Conservation (phyloP, 116 monocot genomes). For the Iris pallida region DNA sequence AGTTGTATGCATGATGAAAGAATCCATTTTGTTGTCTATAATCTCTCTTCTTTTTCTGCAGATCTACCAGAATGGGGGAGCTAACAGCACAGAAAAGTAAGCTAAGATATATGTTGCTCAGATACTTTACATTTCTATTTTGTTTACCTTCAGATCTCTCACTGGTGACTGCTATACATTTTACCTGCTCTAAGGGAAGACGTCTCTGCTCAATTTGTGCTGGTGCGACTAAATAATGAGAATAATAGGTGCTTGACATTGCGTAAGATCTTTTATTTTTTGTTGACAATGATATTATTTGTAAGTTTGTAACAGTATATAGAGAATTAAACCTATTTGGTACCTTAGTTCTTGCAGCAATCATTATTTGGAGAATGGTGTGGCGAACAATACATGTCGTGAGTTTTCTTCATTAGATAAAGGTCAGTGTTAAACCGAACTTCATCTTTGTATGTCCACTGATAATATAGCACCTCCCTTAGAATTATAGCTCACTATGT, state of each 20-base stretch:
- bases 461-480: constrained; percentile 6
- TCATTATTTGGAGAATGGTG: constrained; percentile 8
- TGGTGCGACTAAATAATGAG: constrained; percentile 31
- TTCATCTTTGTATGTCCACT: constrained; percentile 1
- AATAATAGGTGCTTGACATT: constrained; percentile 26
- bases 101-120: not conserved
- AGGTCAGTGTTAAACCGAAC: constrained; percentile 10
- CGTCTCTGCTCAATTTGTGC: constrained; percentile 41
- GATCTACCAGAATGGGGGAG: constrained; percentile 14
- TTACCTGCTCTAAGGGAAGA: constrained; percentile 40
- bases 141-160: not conserved
- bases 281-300: constrained; percentile 1
- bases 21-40: not conserved
- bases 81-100: constrained; percentile 19
- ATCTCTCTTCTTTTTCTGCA: constrained; percentile 6
- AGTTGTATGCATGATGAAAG: not conserved
- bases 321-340: not conserved
- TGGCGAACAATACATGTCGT: constrained; percentile 1
- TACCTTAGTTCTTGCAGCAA: constrained; percentile 15
- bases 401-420: constrained; percentile 11
- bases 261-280: constrained; percentile 19
- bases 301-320: not conserved
- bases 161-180: constrained; percentile 1
- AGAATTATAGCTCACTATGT: constrained; percentile 7
- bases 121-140: not conserved